Conservation (phyloP, 2,329 filamentous ascomycete species). For the Dactylellina leptospora region DNA sequence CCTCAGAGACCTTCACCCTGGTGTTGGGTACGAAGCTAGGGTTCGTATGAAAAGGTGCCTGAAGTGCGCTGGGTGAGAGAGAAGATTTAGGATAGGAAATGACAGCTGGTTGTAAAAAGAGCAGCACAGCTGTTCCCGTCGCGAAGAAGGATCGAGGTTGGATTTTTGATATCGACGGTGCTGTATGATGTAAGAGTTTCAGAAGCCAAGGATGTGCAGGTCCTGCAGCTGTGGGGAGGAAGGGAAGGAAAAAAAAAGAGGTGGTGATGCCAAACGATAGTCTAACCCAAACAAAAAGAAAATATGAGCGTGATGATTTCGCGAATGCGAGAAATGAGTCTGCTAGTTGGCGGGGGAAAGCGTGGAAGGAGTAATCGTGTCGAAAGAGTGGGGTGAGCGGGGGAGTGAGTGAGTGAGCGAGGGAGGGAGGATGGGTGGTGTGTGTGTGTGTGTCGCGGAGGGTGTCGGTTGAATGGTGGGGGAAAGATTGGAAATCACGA, state of each 20-base stretch:
- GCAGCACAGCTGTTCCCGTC: slow-evolving; percentile 33
- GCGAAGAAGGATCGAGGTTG: slow-evolving; percentile 19
- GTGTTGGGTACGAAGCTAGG: slow-evolving; percentile 14
- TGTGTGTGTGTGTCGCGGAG: not conserved
- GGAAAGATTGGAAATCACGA: slow-evolving; percentile 40
- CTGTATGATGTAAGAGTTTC: slow-evolving; percentile 28
- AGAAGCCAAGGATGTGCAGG: slow-evolving; percentile 35
- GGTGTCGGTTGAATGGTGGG: slow-evolving; percentile 1
- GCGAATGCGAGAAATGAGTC: slow-evolving; percentile 7
- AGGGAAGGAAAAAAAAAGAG: slow-evolving; percentile 20
- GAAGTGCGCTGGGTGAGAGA: slow-evolving; percentile 19
- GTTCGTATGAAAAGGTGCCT: slow-evolving; percentile 21
- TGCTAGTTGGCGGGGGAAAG: not conserved
- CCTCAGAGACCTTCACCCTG: slow-evolving; percentile 42
- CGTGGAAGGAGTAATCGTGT: not conserved
- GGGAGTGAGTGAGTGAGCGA: slow-evolving; percentile 11
- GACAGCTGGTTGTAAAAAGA: slow-evolving; percentile 7
- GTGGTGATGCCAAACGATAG: slow-evolving; percentile 17
- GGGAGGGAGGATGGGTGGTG: slow-evolving; percentile 1
- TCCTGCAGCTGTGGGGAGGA: slow-evolving; percentile 10
- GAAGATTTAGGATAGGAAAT: not conserved
- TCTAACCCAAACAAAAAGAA: slow-evolving; percentile 9
- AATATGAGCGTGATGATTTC: not conserved
- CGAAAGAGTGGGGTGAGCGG: not conserved
- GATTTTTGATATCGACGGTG: slow-evolving; percentile 15